Evolutionary conservation across 2,329 filamentous ascomycete species (phyloP), one percentile per base, ranked within the genome.

Genomic region (Thelonectria blattea): DNA sequence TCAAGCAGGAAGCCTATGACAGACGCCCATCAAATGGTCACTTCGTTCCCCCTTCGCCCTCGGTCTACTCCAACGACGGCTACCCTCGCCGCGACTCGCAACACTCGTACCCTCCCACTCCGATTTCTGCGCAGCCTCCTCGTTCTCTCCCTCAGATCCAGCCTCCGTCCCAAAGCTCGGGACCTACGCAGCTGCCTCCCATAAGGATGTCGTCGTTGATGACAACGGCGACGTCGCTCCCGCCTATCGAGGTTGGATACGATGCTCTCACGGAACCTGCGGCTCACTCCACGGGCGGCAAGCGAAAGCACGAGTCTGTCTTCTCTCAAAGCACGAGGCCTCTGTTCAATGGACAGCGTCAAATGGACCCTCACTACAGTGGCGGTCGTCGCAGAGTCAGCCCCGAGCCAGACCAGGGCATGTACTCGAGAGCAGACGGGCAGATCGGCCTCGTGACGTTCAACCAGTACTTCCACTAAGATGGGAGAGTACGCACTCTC

Each of bases 31-130:
- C 73, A 1, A 74, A 75, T 6, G 76, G 76, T 51, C 73, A 71
- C 17, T 75, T 74, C 30, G 70, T 72, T 9, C 79, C 81, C 34
- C 75, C 75, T 3, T 76, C 80, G 12, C 73, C 77, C 10, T 75
- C 76, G 1, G 56, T 67, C 9, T 74, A 72, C 64, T 71, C 73
- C 12, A 37, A 14, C 2, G 72, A 73, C 11, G 65, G 63, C 12
- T 70, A 73, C 37, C 64, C 66, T 8, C 72, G 76, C 34, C 64
- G 72, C 27, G 71, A 74, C 30, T 76, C 76, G 6, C 67, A 70
- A 12, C 60, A 61, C 8, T 72, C 72, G 1, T 74, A 73, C 22
- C 65, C 72, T 0, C 60, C 68, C 10, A 66, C 73, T 62, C 74
- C 66, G 5, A 62, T 68, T 22, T 46, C 69, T 5, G 60, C 73